These are phyloP conservation scores for Metarhizium sp. DNA, from an alignment of 2,329 filamentous ascomycete species.

Conservation along the genomic window DNA sequence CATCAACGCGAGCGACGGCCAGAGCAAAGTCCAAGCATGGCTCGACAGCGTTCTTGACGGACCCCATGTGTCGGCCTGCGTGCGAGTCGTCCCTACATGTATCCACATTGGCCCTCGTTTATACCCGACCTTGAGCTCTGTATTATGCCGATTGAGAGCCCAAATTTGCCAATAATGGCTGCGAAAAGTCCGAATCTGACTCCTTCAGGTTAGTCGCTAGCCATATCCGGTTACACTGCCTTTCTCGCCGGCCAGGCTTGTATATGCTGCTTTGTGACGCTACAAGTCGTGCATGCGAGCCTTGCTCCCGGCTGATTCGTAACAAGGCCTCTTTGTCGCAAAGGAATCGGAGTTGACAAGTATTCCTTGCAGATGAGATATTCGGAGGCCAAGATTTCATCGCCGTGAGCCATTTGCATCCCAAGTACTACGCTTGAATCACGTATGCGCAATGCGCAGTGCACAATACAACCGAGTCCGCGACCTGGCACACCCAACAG, in stretches of 20 bases:
- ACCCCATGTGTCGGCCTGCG: neutral
- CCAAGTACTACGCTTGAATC: neutral
- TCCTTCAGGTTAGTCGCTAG: neutral
- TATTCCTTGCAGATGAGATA: neutral
- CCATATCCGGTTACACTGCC: neutral
- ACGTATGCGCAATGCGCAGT: neutral
- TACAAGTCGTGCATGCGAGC: neutral
- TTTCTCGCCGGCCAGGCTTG: neutral
- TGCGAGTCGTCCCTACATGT: neutral
- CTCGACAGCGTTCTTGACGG: too few species aligned
- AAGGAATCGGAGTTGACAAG: neutral
- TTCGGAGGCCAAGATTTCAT: neutral
- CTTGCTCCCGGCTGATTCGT: neutral
- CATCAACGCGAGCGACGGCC: neutral
- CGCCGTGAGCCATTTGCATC: neutral
- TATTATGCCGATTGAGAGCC: neutral
- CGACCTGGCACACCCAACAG: neutral
- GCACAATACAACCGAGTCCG: neutral
- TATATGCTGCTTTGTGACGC: neutral
- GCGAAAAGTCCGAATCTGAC: neutral
- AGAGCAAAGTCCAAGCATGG: neutral
- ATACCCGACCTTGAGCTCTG: neutral
- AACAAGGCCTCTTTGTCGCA: neutral
- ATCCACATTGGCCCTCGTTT: neutral
- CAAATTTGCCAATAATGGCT: neutral